A percentile compares a stretch with the other conserved stretches of the same genome.
Evolutionary conservation across 352 stramenopile species (phyloP).

Genomic region (Globisporangium abappressorium): DNA sequence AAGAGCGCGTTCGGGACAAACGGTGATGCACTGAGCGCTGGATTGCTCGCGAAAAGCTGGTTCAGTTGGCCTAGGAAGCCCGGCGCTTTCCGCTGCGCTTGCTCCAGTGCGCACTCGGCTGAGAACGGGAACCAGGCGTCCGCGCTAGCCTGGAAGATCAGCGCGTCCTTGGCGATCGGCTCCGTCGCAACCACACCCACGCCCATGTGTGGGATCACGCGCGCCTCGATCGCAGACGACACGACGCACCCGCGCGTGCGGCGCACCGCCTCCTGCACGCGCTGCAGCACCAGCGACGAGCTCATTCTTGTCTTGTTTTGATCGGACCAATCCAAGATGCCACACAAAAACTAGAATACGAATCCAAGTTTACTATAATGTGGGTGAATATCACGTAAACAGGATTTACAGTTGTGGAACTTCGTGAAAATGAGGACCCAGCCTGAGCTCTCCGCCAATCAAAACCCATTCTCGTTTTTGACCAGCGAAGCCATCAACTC

Average conservation of each 20-base stretch:
- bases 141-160: constrained; percentile 58
- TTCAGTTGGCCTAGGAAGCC: constrained; percentile 61
- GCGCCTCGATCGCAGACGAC: constrained; percentile 48
- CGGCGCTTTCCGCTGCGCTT: constrained; percentile 59
- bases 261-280: constrained; percentile 52
- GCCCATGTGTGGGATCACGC: constrained; percentile 50
- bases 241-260: constrained; percentile 52
- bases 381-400: neutral
- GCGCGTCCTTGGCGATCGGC: constrained; percentile 48
- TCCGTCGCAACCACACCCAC: constrained; percentile 57
- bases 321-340: neutral
- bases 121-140: constrained; percentile 76
- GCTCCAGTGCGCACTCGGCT: constrained; percentile 56
- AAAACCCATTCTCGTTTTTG: constrained; percentile 6
- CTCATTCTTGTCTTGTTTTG: neutral
- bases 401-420: neutral
- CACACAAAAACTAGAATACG: neutral
- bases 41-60: constrained; percentile 37
- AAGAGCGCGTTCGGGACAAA: constrained; percentile 69
- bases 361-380: neutral
- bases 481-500: constrained; percentile 12
- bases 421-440: neutral
- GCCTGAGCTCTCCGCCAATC: constrained; percentile 3
- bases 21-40: constrained; percentile 25
- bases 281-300: constrained; percentile 29